These are phyloP conservation scores for Begonia masoniana DNA, from an alignment of 306 rosid genomes.

Conservation along the genomic window DNA sequence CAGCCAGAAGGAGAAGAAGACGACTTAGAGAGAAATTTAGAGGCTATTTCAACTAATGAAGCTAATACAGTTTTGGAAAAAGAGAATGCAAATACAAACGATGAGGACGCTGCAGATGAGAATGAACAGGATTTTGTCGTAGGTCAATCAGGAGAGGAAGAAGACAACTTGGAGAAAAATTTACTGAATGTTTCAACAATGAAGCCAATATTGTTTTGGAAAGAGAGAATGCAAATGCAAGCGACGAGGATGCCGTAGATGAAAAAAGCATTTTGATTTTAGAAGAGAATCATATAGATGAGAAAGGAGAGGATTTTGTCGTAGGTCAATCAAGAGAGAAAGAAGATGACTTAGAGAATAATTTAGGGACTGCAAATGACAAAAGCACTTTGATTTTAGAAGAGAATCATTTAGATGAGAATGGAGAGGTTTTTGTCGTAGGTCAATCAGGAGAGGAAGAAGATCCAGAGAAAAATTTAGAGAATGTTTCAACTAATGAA, in stretches of 20 bases:
- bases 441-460: too few species aligned
- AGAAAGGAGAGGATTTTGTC: too few species aligned
- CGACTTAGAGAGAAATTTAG: conserved; percentile 12
- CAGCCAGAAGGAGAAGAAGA: conserved; percentile 4
- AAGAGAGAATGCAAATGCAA: conserved; percentile 4
- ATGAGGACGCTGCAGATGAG: not conserved
- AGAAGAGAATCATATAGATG: too few species aligned
- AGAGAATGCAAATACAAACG: conserved; percentile 1
- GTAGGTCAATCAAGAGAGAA: too few species aligned
- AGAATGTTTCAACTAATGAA: too few species aligned
- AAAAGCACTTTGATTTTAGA: not conserved
- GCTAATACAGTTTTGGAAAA: conserved; percentile 2
- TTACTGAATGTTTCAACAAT: conserved; percentile 6
- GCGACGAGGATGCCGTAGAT: not conserved
- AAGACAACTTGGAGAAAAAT: conserved; percentile 8
- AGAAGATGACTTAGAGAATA: not conserved
- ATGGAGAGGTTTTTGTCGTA: too few species aligned
- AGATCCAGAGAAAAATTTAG: too few species aligned
- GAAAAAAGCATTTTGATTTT: not conserved
- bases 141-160: conserved; percentile 4
- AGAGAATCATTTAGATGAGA: too few species aligned
- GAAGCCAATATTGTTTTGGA: conserved; percentile 3
- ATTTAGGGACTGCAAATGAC: not conserved
- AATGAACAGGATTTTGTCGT: conserved; percentile 4
- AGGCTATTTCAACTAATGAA: conserved; percentile 5